Evolutionary conservation across 2,329 filamentous ascomycete genomes (phyloP), one percentile per base, ranked within the genome.

Genomic region (Exophiala bonariae): DNA sequence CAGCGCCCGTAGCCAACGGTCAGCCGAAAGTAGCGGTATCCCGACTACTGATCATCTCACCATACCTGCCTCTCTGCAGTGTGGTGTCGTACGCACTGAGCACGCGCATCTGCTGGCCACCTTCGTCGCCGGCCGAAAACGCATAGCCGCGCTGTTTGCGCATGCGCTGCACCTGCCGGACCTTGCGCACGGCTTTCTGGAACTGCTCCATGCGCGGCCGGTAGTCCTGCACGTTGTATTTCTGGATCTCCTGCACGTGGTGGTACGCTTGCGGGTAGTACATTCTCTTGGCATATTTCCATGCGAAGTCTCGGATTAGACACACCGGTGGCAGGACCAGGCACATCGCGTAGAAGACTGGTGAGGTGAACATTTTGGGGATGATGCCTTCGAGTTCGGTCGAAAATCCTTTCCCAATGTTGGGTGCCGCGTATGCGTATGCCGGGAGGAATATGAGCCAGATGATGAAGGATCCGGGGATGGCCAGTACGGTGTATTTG

Each of bases 211-310:
- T 99, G 64, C 93, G 85, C 53, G 93, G 93, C 64, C 93, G 80
- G 71, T 99, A 99, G 73, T 99, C 93, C 73, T 99, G 93, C 51
- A 99, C 96, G 62, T 99, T 99, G 74, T 97, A 99, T 73, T 99
- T 99, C 70, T 99, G 93, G 60, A 99, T 99, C 74, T 99, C 93
- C 70, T 99, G 93, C 55, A 99, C 93, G 67, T 99, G 93, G 61
- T 99, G 93, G 64, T 99, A 99, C 34, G 89, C 84, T 71, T 96
- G 87, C 17, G 93, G 93, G 59, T 85, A 86, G 73, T 97, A 99
- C 90, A 99, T 96, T 57, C 93, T 82, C 77, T 96, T 96, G 52
- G 82, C 84, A 61, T 97, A 99, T 76, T 99, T 99, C 91, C 92
- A 99, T 3, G 86, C 83, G 68, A 96, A 88, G 66, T 99, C 93